Conservation (phyloP, 768 basidiomycete genomes). For the Candolleomyces aberdarensis region DNA sequence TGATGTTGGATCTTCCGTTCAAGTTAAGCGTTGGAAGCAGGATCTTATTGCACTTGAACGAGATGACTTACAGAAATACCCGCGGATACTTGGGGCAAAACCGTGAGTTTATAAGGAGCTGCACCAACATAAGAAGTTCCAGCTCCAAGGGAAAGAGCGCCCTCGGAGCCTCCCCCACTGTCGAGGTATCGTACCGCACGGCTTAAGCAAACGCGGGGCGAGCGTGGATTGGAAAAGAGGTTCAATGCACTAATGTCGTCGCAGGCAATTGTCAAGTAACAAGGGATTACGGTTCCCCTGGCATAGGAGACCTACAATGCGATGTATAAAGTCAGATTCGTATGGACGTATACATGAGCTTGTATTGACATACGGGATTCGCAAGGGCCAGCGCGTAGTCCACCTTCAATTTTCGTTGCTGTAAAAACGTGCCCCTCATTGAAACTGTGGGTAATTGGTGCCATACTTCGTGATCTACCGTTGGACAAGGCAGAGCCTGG, state of each 20-base stretch:
- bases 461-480: background rate
- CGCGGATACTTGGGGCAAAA: background rate
- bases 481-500: background rate
- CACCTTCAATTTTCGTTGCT: background rate
- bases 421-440: background rate
- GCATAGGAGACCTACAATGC: constrained; percentile 24
- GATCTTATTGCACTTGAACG: too few relatives aligned
- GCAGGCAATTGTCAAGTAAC: constrained; percentile 20
- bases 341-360: background rate
- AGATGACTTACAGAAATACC: too few relatives aligned
- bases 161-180: background rate
- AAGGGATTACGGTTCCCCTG: constrained; percentile 29
- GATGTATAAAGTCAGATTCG: background rate
- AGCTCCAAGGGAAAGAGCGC: background rate
- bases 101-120: background rate
- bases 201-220: constrained; percentile 16
- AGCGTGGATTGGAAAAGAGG: constrained; percentile 16
- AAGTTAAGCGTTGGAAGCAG: too few relatives aligned
- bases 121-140: background rate
- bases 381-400: constrained; percentile 21
- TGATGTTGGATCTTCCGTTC: too few relatives aligned
- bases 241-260: constrained; percentile 21
- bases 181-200: constrained; percentile 16
- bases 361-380: constrained; percentile 19
- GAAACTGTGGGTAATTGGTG: background rate